Base-by-base conservation (phyloP, 140 eudicot species). In the Anethum foeniculum region DNA sequence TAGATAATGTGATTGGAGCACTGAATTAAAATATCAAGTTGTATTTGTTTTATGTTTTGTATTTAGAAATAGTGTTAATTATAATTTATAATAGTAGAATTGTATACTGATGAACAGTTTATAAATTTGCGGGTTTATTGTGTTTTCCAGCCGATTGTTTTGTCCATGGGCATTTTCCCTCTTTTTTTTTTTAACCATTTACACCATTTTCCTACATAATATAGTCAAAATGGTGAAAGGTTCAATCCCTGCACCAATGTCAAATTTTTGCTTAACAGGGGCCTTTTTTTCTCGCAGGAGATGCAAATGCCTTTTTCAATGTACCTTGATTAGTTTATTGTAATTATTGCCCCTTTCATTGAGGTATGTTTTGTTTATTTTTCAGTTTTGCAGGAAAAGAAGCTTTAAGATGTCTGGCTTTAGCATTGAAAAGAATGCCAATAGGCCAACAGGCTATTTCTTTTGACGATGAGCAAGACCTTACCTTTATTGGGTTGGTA, bases 401-500 rank as follows among this genome's bases (percentile, higher is more conserved):
- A 80, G 90, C 99, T 48, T 84, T 96, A 77, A 87, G 98, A 84
- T 96, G 99, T 88, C 92, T 96, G 84, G 99, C 96, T 71, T 90
- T 96, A 85, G 97, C 98, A 71, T 86, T 96, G 77, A 96, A 93
- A 86, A 92, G 89, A 82, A 87, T 96, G 92, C 98, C 98, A 14
- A 56, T 82, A 64, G 97, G 96, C 79, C 97, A 91, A 79, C 97
- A 96, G 80, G 79, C 84, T 84, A 86, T 96, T 28, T 89, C 99
- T 69, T 79, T 88, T 60, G 90, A 89, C 76, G 99, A 96, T 72
- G 99, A 96, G 58, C 88, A 90, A 77, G 98, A 92, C 85, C 96
- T 96, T 41, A 96, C 98, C 62, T 96, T 96, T 87, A 93, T 96
- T 93, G 99, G 98, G 91, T 88, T 96, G 99, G 99, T 96, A 91